Percentiles rank a stretch among this genome's conserved stretches.
Evolutionary conservation across 306 rosid species (phyloP).

Genomic region (Prunus campanulata): DNA sequence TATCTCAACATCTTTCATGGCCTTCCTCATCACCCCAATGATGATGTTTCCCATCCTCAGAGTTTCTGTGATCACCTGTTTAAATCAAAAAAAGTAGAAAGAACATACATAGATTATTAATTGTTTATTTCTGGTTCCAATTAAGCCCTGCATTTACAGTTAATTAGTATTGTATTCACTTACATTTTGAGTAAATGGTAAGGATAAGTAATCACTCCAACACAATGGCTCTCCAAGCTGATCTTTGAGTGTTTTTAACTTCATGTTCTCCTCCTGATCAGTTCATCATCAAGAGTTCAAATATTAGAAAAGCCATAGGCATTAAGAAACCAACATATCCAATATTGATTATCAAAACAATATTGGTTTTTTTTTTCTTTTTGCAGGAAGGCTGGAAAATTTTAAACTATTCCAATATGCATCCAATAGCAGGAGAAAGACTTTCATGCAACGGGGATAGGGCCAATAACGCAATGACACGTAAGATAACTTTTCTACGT

Average conservation of each 20-base stretch:
- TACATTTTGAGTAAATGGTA: slow-evolving; percentile 88
- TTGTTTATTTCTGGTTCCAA: not conserved
- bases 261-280: slow-evolving; percentile 76
- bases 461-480: too few species aligned
- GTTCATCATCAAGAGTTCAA: slow-evolving; percentile 14
- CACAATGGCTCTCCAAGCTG: slow-evolving; percentile 62
- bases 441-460: too few species aligned
- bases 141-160: not conserved
- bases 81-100: not conserved
- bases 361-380: not conserved
- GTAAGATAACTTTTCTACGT: too few species aligned
- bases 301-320: not conserved
- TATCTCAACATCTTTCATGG: slow-evolving; percentile 78
- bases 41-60: slow-evolving; percentile 83
- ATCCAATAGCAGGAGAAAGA: not conserved
- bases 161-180: not conserved
- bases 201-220: slow-evolving; percentile 83
- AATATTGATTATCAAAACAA: not conserved
- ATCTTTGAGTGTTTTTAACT: slow-evolving; percentile 62
- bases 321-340: too few species aligned
- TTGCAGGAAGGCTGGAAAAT: not conserved
- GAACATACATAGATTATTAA: not conserved
- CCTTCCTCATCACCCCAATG: slow-evolving; percentile 82
- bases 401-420: not conserved
- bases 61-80: slow-evolving; percentile 84